phyloP scores from a whole-genome alignment of 345 rosid genomes.

The Rhodomyrtus tomentosa region DNA sequence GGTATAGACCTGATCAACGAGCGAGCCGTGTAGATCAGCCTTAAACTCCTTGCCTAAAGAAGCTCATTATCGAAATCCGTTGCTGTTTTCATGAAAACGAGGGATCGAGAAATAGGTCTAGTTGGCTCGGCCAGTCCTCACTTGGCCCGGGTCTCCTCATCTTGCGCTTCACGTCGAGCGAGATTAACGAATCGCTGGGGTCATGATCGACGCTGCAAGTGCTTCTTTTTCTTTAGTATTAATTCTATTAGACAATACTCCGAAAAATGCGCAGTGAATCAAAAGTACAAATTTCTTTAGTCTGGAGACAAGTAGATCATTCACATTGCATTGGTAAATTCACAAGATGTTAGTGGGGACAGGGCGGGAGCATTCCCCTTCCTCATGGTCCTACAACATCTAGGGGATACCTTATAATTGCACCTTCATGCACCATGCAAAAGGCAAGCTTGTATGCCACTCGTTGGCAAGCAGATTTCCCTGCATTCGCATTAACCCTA shows the following conservation, averaged over 20 bases:
- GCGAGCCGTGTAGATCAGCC: not conserved
- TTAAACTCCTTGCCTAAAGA: not conserved
- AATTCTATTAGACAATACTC: not conserved
- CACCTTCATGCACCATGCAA: too few species aligned
- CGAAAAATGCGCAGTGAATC: not conserved
- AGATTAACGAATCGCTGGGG: not conserved
- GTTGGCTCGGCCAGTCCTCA: not conserved
- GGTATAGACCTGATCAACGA: not conserved
- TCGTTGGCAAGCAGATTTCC: too few species aligned
- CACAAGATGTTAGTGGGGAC: not conserved
- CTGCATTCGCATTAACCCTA: not conserved
- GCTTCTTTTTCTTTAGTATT: not conserved
- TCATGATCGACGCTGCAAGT: fast-evolving
- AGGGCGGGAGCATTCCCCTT: not conserved
- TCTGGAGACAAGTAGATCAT: not conserved
- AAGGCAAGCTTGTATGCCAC: too few species aligned
- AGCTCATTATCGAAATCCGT: not conserved
- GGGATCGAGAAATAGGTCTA: not conserved
- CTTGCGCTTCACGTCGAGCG: not conserved
- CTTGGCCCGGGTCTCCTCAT: not conserved
- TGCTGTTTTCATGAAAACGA: not conserved
- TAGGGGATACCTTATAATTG: not conserved
- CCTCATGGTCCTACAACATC: not conserved
- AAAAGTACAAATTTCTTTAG: not conserved
- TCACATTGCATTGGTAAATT: not conserved